A percentile compares a stretch with the other conserved stretches of the same genome.
phyloP scores from a whole-genome alignment of 805 yeast genomes.

The Metschnikowia santaceciliae region DNA sequence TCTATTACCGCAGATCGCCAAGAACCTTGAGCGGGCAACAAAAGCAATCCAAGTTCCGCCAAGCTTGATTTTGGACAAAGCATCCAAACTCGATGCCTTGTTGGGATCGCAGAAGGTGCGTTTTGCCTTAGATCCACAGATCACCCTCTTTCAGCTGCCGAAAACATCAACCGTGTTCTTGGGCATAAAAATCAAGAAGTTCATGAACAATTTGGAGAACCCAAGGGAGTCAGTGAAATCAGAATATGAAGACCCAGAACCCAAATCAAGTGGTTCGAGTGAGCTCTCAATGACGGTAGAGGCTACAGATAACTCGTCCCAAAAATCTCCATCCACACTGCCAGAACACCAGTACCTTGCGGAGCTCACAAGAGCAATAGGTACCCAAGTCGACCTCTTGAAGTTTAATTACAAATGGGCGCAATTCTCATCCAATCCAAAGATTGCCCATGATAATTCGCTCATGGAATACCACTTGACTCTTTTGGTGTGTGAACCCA shows the following conservation, averaged over 20 bases:
- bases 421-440: slow-evolving; percentile 5
- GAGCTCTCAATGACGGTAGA: not conserved
- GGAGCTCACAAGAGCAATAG: slow-evolving; percentile 8
- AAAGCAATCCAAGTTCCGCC: slow-evolving; percentile 3
- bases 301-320: not conserved
- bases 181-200: slow-evolving; percentile 10
- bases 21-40: slow-evolving; percentile 5
- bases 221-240: not conserved
- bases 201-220: not conserved
- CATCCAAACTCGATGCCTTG: slow-evolving; percentile 5
- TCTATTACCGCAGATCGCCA: not conserved
- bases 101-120: not conserved
- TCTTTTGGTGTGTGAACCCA: slow-evolving; percentile 14
- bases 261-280: not conserved
- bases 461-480: slow-evolving; percentile 14
- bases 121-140: not conserved
- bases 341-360: slow-evolving; percentile 9
- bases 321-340: not conserved
- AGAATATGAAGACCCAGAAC: not conserved
- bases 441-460: not conserved
- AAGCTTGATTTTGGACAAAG: not conserved
- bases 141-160: slow-evolving; percentile 7
- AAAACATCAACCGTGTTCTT: slow-evolving; percentile 13
- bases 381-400: slow-evolving; percentile 10
- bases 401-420: slow-evolving; percentile 7